Evolutionary conservation across 495 filamentous ascomycete genomes (phyloP), one percentile per base, ranked within the genome.

Genomic region (Emericellopsis terricola): DNA sequence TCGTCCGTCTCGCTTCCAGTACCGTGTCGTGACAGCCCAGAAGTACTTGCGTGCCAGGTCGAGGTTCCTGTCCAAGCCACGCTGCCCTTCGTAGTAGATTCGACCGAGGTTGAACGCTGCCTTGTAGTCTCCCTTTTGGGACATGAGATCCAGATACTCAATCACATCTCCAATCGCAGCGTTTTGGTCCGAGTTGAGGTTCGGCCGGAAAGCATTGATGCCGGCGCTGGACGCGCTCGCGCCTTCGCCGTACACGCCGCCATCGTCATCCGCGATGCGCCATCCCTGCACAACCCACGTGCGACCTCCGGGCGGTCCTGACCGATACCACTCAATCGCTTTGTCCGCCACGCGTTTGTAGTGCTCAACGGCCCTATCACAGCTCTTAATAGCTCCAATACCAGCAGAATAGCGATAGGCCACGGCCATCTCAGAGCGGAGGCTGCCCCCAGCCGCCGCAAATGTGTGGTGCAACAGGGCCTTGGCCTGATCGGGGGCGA

Each of bases 261-360:
- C 91, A 14, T 74, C 64, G 29, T 94, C 83, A 48, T 99, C 91
- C 10, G 84, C 82, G 39, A 85, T 62, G 29, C 80, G 63, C 53
- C 83, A 86, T 15, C 76, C 68, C 41, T 94, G 73, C 15, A 69
- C 68, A 3, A 74, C 57, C 58, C 89, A 68, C n/a, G 61, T 50
- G 53, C 76, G 76, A 1, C 87, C 91, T 10, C 91, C 91, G 2
- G 91, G 91, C 0, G 91, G 91, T 0, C 91, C 91, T 2, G 83
- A 81, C 26, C 81, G 69, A 40, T 72, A 83, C 61, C 75, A 93
- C 11, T 62, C 64, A 26, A 96, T 81, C 15, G 84, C 86, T 54
- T 94, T 94, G 52, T 94, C 85, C 6, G 91, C 91, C 3, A 89
- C 89, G 33, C 65, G 70, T 52, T 89, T 91, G 60, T 99, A 99